These are phyloP conservation scores for Coniochaeta hoffmannii DNA, from an alignment of 2,329 filamentous ascomycete species.

Conservation along the genomic window DNA sequence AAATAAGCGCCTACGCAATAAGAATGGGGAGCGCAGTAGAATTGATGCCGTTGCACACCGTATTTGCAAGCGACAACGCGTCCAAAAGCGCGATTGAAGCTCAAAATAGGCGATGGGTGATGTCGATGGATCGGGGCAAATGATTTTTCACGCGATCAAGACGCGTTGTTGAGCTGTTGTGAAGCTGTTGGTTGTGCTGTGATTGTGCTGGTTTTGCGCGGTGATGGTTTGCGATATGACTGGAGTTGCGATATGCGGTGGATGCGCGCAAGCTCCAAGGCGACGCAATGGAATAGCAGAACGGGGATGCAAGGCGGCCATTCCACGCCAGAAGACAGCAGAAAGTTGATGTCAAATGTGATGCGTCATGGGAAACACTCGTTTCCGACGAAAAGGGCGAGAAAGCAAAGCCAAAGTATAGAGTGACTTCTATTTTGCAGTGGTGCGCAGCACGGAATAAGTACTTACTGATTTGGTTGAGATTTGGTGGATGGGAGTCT, in stretches of 20 bases:
- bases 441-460: slow-evolving; percentile 27
- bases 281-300: neutral
- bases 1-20: neutral
- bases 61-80: slow-evolving; percentile 28
- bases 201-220: neutral
- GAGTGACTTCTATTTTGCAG: slow-evolving; percentile 34
- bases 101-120: slow-evolving; percentile 18
- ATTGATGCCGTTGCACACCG: slow-evolving; percentile 28
- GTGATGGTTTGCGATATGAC: neutral
- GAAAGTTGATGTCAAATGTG: neutral
- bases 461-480: slow-evolving; percentile 43
- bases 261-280: slow-evolving; percentile 1
- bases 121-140: slow-evolving; percentile 27
- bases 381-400: slow-evolving; percentile 1
- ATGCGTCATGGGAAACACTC: neutral
- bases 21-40: too few species aligned
- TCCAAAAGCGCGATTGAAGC: slow-evolving; percentile 26
- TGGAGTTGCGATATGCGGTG: neutral
- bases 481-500: slow-evolving; percentile 6
- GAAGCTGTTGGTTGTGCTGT: neutral
- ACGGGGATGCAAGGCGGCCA: neutral
- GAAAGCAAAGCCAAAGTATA: slow-evolving; percentile 4
- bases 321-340: neutral
- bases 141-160: neutral
- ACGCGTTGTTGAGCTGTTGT: slow-evolving; percentile 10